Base-by-base conservation (phyloP, 176 grass and related monocot genomes). In the Musa schizocarpa region DNA sequence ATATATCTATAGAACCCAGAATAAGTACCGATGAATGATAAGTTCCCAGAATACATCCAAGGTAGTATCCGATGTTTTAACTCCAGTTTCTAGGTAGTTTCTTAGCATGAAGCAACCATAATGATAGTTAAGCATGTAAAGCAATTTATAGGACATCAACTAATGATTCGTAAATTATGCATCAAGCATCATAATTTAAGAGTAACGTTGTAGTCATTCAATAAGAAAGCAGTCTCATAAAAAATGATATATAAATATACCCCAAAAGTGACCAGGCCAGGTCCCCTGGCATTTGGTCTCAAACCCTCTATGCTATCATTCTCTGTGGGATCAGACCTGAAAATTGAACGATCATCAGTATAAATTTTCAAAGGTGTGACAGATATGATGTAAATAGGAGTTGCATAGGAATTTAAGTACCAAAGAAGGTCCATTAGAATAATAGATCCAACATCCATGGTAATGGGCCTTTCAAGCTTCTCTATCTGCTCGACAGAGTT, bases 251-350 rank as follows among this genome's bases (percentile, higher is more conserved):
- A 54, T 29, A 16, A 13, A 50, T 77, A 56, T 98, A 98, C 95
- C 94, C 94, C 95, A 86, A 98, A 98, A 57, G 88, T 91, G 59
- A 94, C 95, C 58, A 98, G 80, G 43, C 95, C 95, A 64, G 95
- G 95, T 71, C 95, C 95, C 82, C 95, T 87, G 82, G 95, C 95
- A 91, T 98, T 98, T 85, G 95, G 90, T 85, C 94, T 92, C 72
- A 98, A 87, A 80, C 95, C 95, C 75, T 98, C 95, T 71, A 98
- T 76, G 17, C 95, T 98, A 76, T 98, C 95, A 78, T 98, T 98
- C 77, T 98, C 95, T 52, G 95, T 98, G 78, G 95, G 90, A 85
- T 98, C 95, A 48, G 95, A 98, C 95, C 95, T 98, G 88, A 16
- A 91, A 63, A 59, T 68, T 27, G 27, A 72, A 43, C 19, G 17